Evolutionary conservation across 164 flowering plant species (phyloP), one percentile per base, ranked within the genome.

Genomic region (Vitis cinerea): DNA sequence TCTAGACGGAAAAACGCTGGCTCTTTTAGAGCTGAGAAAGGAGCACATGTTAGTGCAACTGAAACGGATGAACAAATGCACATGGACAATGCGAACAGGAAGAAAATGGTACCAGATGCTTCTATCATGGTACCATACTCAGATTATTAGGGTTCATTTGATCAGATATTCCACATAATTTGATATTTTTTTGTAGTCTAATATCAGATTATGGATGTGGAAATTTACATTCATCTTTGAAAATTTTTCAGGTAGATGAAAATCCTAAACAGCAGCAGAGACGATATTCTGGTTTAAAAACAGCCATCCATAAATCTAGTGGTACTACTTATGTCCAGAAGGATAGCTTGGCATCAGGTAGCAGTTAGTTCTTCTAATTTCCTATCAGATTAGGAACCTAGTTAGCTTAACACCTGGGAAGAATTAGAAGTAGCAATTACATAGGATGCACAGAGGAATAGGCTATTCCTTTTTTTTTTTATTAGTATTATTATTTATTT

Each of bases 241-340:
- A 23, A 14, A 10, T 66, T 55, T 30, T 81, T 67, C 84, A 86
- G 92, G 81, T 55, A 0, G 74, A 78, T 61, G 75, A 79, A 54
- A 14, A 59, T 71, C 58, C 55, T 51, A 70, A 74, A 69, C 71
- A 66, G 52, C 51, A 67, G 53, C 72, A 59, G 54, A 73, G 66
- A 62, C 68, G 75, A 44, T 30, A 51, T 13, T 17, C 74, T 67
- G 64, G 50, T 50, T 13, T n/a, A 30, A 75, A 64, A 53, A 53
- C 61, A 13, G 37, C 61, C 27, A 64, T 49, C 58, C 60, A 53
- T 63, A 50, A 65, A 64, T 55, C 63, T 67, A 13, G 44, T 58
- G 69, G 59, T 68, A 52, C 63, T 71, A 66, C 64, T 16, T 61
- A 70, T 62, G 79, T 54, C 59, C 66, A 30, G 58, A 70, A 75